Base-by-base conservation (phyloP, 2,329 filamentous ascomycete species). In the Paramyrothecium roridum region DNA sequence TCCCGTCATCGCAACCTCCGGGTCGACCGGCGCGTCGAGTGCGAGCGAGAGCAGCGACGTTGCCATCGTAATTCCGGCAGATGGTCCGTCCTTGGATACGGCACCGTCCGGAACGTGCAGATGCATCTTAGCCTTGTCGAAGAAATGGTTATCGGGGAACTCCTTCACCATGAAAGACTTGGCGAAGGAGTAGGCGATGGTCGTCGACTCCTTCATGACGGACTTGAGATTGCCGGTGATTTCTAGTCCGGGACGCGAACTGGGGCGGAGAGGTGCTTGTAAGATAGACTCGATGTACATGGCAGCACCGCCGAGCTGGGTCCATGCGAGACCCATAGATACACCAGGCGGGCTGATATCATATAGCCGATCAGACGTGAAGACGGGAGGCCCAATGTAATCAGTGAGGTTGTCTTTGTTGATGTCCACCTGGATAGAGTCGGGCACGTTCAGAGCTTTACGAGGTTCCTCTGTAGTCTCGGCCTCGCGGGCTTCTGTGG, bases 321-420 rank as follows among this genome's bases (percentile, higher is more conserved):
- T 99, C 95, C 95, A 99, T 8, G 95, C 95, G 52, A 99, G 83
- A 61, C 95, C 95, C 95, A 99, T 98, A 21, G 93, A 90, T 17
- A 99, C 95, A 73, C 95, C 95, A 2, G 95, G 85, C 3, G 96
- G 95, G 56, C 92, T 96, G 50, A 87, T 85, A 65, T 99, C 95
- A 78, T 98, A 99, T 16, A 99, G 81, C 54, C 96, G 87, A 73
- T 99, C 95, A 4, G 95, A 91, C 1, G 92, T 99, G 76, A 96
- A 99, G 53, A 98, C 85, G 1, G 95, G 93, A 2, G 95, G 93
- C 3, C 95, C 95, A 56, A 99, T 93, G 68, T 97, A 99, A 72
- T 99, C 95, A 67, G 96, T 96, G 52, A 99, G 80, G 63, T 93
- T 96, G 54, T 93, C 89, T 72, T 91, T 96, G 71, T 83, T 84